A percentile compares a stretch with the other conserved stretches of the same genome.
phyloP scores from a whole-genome alignment of 208 protist genomes.

The Trypanosoma mega region DNA sequence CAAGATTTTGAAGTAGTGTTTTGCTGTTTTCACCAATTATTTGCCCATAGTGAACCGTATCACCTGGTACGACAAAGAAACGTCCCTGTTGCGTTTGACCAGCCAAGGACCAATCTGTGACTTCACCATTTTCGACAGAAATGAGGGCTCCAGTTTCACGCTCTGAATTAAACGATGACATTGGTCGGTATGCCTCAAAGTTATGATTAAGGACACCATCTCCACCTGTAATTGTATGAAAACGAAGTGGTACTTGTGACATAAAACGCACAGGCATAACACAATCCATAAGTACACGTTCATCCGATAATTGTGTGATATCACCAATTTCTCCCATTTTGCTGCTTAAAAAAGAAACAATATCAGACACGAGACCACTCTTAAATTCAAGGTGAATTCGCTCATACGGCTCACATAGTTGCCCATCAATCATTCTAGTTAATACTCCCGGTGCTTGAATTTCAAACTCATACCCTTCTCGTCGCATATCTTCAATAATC shows the following conservation, averaged over 20 bases:
- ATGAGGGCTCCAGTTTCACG: slow-evolving; percentile 88
- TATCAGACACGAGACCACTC: slow-evolving; percentile 54
- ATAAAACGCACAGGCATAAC: slow-evolving; percentile 89
- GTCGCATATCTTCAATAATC: slow-evolving; percentile 97
- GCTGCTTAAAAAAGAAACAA: slow-evolving; percentile 85
- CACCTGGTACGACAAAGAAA: slow-evolving; percentile 88
- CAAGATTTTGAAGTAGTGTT: slow-evolving; percentile 84
- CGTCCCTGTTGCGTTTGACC: slow-evolving; percentile 70
- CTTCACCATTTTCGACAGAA: slow-evolving; percentile 81
- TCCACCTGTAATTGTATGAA: slow-evolving; percentile 85
- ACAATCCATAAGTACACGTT: slow-evolving; percentile 77
- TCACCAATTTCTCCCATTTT: slow-evolving; percentile 91
- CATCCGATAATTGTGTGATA: slow-evolving; percentile 74
- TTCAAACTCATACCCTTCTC: slow-evolving; percentile 96
- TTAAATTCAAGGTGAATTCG: slow-evolving; percentile 82
- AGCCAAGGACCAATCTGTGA: slow-evolving; percentile 84
- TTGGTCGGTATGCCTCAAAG: slow-evolving; percentile 83
- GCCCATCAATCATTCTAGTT: slow-evolving; percentile 73
- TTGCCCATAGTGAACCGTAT: slow-evolving; percentile 88
- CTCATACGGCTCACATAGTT: slow-evolving; percentile 88
- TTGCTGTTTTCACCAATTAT: slow-evolving; percentile 91
- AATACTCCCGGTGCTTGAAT: slow-evolving; percentile 94
- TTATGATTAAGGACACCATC: slow-evolving; percentile 88
- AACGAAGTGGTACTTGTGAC: slow-evolving; percentile 76
- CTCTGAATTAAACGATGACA: slow-evolving; percentile 58